Percentiles rank a stretch among this genome's conserved stretches.
phyloP scores from a whole-genome alignment of 306 rosid species.

The Myrica gale region DNA sequence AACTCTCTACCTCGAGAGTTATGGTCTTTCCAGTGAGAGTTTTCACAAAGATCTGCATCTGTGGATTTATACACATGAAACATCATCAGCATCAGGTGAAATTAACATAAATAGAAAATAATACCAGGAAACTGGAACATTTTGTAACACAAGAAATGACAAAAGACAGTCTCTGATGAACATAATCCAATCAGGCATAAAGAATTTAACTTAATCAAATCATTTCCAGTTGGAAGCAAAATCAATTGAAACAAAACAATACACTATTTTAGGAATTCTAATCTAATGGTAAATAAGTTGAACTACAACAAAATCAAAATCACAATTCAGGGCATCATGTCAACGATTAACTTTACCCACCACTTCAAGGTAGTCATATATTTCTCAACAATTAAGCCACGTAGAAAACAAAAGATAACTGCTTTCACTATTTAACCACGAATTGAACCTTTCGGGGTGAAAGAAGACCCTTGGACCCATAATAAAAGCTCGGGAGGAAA shows the following conservation, averaged over 20 bases:
- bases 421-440: not conserved
- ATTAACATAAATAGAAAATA: not conserved
- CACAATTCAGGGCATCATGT: too few relatives aligned
- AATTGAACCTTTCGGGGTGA: not conserved
- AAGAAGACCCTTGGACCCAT: not conserved
- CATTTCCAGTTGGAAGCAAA: not conserved
- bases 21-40: slow-evolving; percentile 1
- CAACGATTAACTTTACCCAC: not conserved
- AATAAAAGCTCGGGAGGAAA: not conserved
- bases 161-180: not conserved
- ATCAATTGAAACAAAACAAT: too few relatives aligned
- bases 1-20: slow-evolving; percentile 4
- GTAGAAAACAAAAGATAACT: not conserved
- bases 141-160: not conserved
- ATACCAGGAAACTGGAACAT: not conserved
- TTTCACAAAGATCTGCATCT: slow-evolving; percentile 4
- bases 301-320: not conserved
- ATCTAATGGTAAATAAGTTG: too few relatives aligned
- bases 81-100: not conserved
- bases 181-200: not conserved
- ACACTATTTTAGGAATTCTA: too few relatives aligned
- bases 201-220: not conserved
- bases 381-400: too few relatives aligned
- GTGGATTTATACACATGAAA: not conserved
- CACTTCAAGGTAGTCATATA: not conserved